Base-by-base conservation (phyloP, 2,329 filamentous ascomycete genomes). In the Chalaropsis thielavioides region DNA sequence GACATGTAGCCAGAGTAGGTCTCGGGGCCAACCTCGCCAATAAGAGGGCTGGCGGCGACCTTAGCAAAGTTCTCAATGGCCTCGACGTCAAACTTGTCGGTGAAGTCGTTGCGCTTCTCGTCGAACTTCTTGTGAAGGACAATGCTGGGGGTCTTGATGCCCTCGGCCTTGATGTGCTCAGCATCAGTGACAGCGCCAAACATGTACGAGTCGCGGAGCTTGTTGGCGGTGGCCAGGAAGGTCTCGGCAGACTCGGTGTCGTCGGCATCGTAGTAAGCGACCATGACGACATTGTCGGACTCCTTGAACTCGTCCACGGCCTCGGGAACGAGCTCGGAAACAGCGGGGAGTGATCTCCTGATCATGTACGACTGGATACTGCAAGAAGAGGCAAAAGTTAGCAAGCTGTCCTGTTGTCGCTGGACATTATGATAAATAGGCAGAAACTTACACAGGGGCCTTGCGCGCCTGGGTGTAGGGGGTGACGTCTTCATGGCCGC, bases 51-150 rank as follows among this genome's bases (percentile, higher is more conserved):
- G 70, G 92, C 86, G 68, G 91, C 81, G 61, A 84, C 86, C 82
- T 91, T 92, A 75, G 89, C 85, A 78, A 96, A 99, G 70, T 81
- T 81, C 74, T 85, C 83, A 72, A 99, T 90, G 63, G 84, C 83
- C 68, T 92, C 89, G 68, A 82, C 82, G 51, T 90, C 88, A 72
- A 97, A 92, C 76, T 89, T 86, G 70, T 90, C 88, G 22, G 83
- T 80, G 80, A 89, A 96, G 71, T 86, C 80, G 71, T 85, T 84
- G 84, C 96, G 96, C 79, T 92, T 91, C 80, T 97, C 92, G 73
- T 99, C 94, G 73, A 97, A 99, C 67, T 87, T 82, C 84, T 99
- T 97, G 87, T 97, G 97, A 67, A 99, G 84, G 69, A 96, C 89
- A 69, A 99, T 80, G 66, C 88, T 86, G 69, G 94, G 94, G 72